phyloP scores from a whole-genome alignment of 2,329 filamentous ascomycete genomes.

The Calonectria crousiana region DNA sequence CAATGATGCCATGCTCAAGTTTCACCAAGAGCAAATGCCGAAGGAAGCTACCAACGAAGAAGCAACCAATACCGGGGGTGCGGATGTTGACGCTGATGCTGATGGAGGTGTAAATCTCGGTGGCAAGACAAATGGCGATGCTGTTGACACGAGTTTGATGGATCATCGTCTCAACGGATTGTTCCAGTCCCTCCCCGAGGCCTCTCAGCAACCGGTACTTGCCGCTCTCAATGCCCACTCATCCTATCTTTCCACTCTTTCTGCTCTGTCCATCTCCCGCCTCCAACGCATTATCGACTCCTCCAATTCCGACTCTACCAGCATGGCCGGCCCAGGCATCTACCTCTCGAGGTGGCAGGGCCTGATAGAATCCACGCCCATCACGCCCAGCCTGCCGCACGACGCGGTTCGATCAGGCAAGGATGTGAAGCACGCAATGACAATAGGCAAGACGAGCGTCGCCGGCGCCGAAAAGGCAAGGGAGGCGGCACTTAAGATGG shows the following conservation, averaged over 20 bases:
- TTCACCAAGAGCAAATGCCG: slow-evolving; percentile 53
- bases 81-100: neutral
- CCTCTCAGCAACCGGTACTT: slow-evolving; percentile 60
- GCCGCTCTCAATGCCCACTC: slow-evolving; percentile 70
- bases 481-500: slow-evolving; percentile 34
- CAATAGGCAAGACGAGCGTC: slow-evolving; percentile 58
- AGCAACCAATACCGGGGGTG: neutral
- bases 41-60: neutral
- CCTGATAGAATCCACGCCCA: slow-evolving; percentile 75
- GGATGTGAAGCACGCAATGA: slow-evolving; percentile 60
- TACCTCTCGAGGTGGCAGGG: slow-evolving; percentile 81
- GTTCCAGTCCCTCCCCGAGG: slow-evolving; percentile 59
- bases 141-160: slow-evolving; percentile 49
- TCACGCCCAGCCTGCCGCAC: slow-evolving; percentile 69
- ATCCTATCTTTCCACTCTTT: slow-evolving; percentile 68
- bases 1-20: slow-evolving; percentile 68
- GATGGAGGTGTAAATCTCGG: slow-evolving; percentile 22
- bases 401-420: slow-evolving; percentile 67
- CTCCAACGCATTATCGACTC: slow-evolving; percentile 69
- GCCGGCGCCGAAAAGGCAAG: slow-evolving; percentile 44
- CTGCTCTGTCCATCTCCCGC: slow-evolving; percentile 64
- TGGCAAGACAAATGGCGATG: slow-evolving; percentile 40
- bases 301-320: slow-evolving; percentile 45
- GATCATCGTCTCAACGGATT: slow-evolving; percentile 54
- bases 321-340: slow-evolving; percentile 73